A percentile compares a stretch with the other conserved stretches of the same genome.
These are phyloP conservation scores for Plasmodium vivax DNA, from an alignment of 169 alveolate species.

Conservation along the genomic window DNA sequence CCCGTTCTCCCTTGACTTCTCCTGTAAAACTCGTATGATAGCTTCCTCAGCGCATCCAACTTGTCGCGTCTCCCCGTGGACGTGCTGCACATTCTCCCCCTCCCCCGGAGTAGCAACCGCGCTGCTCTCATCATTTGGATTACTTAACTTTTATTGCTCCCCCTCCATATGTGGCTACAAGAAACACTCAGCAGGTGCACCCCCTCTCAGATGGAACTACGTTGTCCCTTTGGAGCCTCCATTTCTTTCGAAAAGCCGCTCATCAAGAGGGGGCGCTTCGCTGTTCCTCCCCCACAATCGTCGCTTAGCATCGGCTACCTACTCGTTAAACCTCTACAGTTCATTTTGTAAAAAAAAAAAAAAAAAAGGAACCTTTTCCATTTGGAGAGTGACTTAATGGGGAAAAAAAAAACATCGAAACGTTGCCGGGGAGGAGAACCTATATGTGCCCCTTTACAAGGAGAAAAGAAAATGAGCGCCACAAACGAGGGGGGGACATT, in stretches of 20 bases:
- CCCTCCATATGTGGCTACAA: background rate
- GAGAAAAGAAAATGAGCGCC: background rate
- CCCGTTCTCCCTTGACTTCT: background rate
- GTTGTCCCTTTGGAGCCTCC: background rate
- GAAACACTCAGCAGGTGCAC: background rate
- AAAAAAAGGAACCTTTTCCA: background rate
- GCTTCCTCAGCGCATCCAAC: background rate
- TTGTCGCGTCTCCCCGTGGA: background rate
- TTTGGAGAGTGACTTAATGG: background rate
- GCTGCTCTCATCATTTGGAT: background rate
- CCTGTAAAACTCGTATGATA: constrained; percentile 47
- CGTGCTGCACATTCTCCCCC: background rate
- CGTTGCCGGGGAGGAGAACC: background rate
- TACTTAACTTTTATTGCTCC: background rate
- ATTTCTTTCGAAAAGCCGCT: background rate
- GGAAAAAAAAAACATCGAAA: background rate
- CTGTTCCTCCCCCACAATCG: background rate
- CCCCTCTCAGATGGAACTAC: background rate
- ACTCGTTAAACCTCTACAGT: background rate
- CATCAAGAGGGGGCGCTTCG: background rate
- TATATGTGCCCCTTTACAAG: background rate
- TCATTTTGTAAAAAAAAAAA: background rate
- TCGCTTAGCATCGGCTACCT: background rate
- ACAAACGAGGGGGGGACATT: background rate
- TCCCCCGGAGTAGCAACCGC: background rate